Evolutionary conservation across 257 asterid species (phyloP).

Genomic region (Fraxinus anomala): DNA sequence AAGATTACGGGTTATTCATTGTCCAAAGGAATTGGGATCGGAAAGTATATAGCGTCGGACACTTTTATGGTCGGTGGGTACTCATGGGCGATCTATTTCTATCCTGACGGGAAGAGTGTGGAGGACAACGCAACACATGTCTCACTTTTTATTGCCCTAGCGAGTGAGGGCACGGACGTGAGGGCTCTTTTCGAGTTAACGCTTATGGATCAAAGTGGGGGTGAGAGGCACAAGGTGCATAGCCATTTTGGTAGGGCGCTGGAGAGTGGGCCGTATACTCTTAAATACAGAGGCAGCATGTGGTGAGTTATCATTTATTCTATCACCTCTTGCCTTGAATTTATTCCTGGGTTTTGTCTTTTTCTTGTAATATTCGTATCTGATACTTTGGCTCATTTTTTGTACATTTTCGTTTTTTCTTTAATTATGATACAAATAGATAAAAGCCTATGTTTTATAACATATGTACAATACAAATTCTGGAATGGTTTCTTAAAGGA

Average conservation of each 20-base stretch:
- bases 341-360: too few species aligned
- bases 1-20: slow-evolving; percentile 83
- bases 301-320: slow-evolving; percentile 59
- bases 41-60: slow-evolving; percentile 82
- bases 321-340: slow-evolving; percentile 1
- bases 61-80: slow-evolving; percentile 87
- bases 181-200: slow-evolving; percentile 92
- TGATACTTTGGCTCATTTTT: not conserved
- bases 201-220: slow-evolving; percentile 88
- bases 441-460: too few species aligned
- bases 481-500: not conserved
- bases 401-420: too few species aligned
- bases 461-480: not conserved
- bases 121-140: slow-evolving; percentile 85
- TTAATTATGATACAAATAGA: not conserved
- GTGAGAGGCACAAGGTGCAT: slow-evolving; percentile 88
- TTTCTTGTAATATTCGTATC: too few species aligned
- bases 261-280: slow-evolving; percentile 93
- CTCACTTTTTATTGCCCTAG: slow-evolving; percentile 79
- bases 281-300: slow-evolving; percentile 94
- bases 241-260: slow-evolving; percentile 93
- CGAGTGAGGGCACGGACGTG: slow-evolving; percentile 84
- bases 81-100: slow-evolving; percentile 89
- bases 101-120: slow-evolving; percentile 92
- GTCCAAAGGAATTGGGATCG: slow-evolving; percentile 83